A percentile compares a stretch with the other conserved stretches of the same genome.
Conservation (phyloP, 2,329 filamentous ascomycete species). For the Calonectria henricotiae region DNA sequence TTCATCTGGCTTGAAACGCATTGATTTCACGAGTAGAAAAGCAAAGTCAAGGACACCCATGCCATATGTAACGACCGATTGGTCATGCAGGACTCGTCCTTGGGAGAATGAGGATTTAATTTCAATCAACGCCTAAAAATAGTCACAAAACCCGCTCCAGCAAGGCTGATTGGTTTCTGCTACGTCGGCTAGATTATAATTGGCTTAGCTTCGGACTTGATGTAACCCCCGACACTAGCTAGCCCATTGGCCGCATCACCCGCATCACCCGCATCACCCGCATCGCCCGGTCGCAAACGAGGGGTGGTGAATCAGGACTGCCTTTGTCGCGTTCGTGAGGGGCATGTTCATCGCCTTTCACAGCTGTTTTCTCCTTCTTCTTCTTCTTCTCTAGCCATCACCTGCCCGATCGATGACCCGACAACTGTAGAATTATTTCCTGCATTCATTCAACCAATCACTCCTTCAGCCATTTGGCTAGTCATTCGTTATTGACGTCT, state of each 20-base stretch:
- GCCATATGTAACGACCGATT: no score
- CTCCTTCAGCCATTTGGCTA: not conserved
- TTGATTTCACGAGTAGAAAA: not conserved
- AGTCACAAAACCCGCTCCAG: not conserved
- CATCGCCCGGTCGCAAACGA: not conserved
- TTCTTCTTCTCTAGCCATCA: no score
- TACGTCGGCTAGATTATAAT: not conserved
- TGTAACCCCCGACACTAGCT: not conserved
- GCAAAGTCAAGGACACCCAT: not conserved
- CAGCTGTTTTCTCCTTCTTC: not conserved
- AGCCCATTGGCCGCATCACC: not conserved
- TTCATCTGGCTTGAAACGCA: no score
- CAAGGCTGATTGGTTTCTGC: not conserved
- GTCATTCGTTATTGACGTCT: not conserved
- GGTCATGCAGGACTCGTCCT: no score
- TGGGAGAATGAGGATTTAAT: no score
- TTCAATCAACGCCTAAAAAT: not conserved
- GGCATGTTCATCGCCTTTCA: not conserved
- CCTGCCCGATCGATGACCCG: not conserved
- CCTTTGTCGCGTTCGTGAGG: not conserved
- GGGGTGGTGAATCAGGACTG: not conserved
- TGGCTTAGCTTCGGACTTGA: not conserved
- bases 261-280: not conserved
- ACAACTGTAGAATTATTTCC: not conserved
- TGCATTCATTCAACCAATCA: not conserved